A percentile compares a stretch with the other conserved stretches of the same genome.
Evolutionary conservation across 129 eudicot genomes (phyloP).

Genomic region (Lonicera japonica): DNA sequence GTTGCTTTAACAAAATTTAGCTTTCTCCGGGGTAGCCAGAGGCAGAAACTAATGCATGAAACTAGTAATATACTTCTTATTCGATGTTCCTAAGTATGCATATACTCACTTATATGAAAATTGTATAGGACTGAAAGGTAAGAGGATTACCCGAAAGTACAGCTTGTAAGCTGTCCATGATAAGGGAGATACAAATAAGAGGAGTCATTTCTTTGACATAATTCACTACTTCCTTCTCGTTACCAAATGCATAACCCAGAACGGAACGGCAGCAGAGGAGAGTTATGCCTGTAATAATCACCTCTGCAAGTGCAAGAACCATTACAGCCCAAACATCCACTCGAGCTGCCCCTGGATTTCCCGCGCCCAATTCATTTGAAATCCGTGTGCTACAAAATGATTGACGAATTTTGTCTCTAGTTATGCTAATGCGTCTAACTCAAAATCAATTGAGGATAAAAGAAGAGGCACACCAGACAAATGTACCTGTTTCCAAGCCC

Average conservation of each 20-base stretch:
- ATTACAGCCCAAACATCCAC: slow-evolving; percentile 13
- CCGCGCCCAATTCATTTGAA: slow-evolving; percentile 34
- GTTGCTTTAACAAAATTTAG: too few relatives aligned
- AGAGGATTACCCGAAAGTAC: slow-evolving; percentile 24
- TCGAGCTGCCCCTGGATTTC: slow-evolving; percentile 27
- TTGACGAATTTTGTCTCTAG: not conserved
- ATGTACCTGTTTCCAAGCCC: not conserved
- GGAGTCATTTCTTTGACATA: slow-evolving; percentile 21
- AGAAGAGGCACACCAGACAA: not conserved
- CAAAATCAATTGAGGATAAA: not conserved
- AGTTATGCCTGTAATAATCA: slow-evolving; percentile 5
- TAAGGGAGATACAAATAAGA: slow-evolving; percentile 20
- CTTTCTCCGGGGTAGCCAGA: too few relatives aligned
- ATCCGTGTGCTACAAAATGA: slow-evolving; percentile 26
- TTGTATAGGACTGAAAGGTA: not conserved
- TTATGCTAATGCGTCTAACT: not conserved
- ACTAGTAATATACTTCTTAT: too few relatives aligned
- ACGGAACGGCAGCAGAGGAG: slow-evolving; percentile 14
- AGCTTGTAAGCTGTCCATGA: slow-evolving; percentile 30
- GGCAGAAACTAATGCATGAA: too few relatives aligned
- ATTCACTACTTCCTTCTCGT: slow-evolving; percentile 22
- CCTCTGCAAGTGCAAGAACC: slow-evolving; percentile 22
- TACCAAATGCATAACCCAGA: slow-evolving; percentile 25
- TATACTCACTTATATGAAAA: too few relatives aligned
- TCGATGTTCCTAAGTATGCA: too few relatives aligned